Conservation (phyloP, 345 rosid species). For the Kandelia obovata region DNA sequence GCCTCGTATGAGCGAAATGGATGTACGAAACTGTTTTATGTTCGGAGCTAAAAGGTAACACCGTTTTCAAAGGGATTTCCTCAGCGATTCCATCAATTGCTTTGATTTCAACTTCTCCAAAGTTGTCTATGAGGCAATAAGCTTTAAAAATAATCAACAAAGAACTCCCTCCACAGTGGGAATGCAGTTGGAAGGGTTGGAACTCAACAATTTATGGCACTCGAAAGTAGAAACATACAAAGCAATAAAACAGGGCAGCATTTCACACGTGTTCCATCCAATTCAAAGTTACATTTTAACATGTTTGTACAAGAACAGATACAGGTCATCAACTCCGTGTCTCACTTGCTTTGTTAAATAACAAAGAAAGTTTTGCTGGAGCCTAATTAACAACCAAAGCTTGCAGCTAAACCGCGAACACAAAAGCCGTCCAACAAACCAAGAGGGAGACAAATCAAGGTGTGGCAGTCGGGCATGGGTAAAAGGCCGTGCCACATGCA, state of each 20-base stretch:
- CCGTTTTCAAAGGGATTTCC: too few species aligned
- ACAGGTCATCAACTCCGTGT: neutral
- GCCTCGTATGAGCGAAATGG: too few species aligned
- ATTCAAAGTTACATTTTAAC: slow-evolving; percentile 11
- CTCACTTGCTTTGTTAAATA: slow-evolving; percentile 6
- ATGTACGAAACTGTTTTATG: too few species aligned
- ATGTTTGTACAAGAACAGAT: slow-evolving; percentile 12
- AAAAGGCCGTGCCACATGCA: slow-evolving; percentile 86
- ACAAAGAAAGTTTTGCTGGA: neutral
- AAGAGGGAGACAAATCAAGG: slow-evolving; percentile 39
- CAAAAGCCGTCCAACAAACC: slow-evolving; percentile 7
- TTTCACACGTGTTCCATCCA: slow-evolving; percentile 4
- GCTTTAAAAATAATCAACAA: too few species aligned
- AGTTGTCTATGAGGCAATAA: too few species aligned
- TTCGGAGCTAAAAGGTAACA: too few species aligned
- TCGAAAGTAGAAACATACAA: neutral
- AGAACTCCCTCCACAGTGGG: neutral
- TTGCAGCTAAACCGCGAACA: slow-evolving; percentile 17
- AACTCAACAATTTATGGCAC: too few species aligned
- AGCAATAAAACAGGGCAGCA: neutral
- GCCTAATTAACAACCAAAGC: slow-evolving; percentile 9
- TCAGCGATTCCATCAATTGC: too few species aligned
- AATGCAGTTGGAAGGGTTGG: neutral
- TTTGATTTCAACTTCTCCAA: neutral
- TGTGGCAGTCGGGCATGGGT: slow-evolving; percentile 65